These are phyloP conservation scores for Eimeria acervulina DNA, from an alignment of 169 alveolate genomes.

Conservation along the genomic window DNA sequence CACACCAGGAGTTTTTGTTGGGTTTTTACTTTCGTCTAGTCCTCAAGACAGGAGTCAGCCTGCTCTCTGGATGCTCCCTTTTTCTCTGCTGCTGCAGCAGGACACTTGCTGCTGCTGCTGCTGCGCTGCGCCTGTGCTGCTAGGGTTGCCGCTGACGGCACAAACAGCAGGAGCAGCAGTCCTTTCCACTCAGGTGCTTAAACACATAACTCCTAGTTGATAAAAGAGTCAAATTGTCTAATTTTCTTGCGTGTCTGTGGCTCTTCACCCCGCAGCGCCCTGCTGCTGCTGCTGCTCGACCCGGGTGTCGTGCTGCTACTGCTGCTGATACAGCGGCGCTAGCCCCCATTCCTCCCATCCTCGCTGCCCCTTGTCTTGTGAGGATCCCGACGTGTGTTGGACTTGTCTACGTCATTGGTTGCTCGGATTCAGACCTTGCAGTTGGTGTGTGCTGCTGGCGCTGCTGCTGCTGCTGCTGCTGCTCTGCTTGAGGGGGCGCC, in stretches of 20 bases:
- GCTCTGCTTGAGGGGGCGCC: constrained; percentile 67
- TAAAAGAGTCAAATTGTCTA: constrained; percentile 50
- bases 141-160: constrained; percentile 26
- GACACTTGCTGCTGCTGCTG: constrained; percentile 25
- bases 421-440: not conserved
- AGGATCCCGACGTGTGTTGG: constrained; percentile 26
- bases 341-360: constrained; percentile 41
- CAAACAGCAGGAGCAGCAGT: constrained; percentile 48
- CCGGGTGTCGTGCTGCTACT: constrained; percentile 41
- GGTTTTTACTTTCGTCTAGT: constrained; percentile 26
- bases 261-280: constrained; percentile 13
- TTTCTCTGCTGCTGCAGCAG: constrained; percentile 68
- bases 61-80: constrained; percentile 60
- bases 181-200: constrained; percentile 58
- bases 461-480: constrained; percentile 40
- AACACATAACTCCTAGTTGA: constrained; percentile 24
- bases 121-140: constrained; percentile 62
- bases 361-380: constrained; percentile 34
- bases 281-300: constrained; percentile 58
- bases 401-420: not conserved
- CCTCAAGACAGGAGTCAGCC: constrained; percentile 68
- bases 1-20: constrained; percentile 61
- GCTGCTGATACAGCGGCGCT: constrained; percentile 44
- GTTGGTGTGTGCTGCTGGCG: not conserved
- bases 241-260: constrained; percentile 34